These are phyloP conservation scores for Pythium aquatile DNA, from an alignment of 352 stramenopile species.

Conservation along the genomic window DNA sequence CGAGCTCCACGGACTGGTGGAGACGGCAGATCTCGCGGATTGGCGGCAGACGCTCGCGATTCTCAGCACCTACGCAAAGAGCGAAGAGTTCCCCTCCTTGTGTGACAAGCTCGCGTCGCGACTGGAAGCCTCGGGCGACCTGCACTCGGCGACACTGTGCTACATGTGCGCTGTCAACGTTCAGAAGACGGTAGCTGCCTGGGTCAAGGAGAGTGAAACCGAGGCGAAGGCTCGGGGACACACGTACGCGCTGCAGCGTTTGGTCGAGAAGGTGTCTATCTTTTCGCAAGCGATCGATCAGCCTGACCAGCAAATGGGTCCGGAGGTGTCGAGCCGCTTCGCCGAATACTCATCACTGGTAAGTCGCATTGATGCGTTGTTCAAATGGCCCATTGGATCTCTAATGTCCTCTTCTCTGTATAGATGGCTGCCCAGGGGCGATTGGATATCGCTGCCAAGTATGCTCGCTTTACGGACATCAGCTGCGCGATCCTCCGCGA, in stretches of 20 bases:
- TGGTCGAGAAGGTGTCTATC: slow-evolving; percentile 96
- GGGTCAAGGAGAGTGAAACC: slow-evolving; percentile 89
- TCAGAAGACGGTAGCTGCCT: slow-evolving; percentile 83
- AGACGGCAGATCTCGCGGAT: slow-evolving; percentile 89
- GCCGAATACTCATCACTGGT: slow-evolving; percentile 89
- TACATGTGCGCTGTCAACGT: slow-evolving; percentile 97
- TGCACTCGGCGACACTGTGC: slow-evolving; percentile 92
- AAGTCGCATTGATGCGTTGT: slow-evolving; percentile 25
- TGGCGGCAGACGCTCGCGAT: slow-evolving; percentile 98
- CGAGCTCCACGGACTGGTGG: slow-evolving; percentile 80
- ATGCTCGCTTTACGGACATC: slow-evolving; percentile 78
- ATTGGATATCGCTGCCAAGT: slow-evolving; percentile 92
- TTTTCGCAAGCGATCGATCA: slow-evolving; percentile 90
- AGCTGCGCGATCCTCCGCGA: slow-evolving; percentile 84
- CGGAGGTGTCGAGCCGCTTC: slow-evolving; percentile 89
- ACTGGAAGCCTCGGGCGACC: slow-evolving; percentile 90
- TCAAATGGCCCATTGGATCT: neutral
- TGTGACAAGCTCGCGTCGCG: slow-evolving; percentile 93
- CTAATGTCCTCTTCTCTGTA: neutral
- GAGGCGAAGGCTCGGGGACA: slow-evolving; percentile 62
- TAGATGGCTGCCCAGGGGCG: slow-evolving; percentile 92
- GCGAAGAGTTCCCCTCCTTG: slow-evolving; percentile 95
- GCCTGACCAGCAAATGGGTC: slow-evolving; percentile 79
- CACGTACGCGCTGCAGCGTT: slow-evolving; percentile 91
- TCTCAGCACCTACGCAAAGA: slow-evolving; percentile 96